phyloP scores from a whole-genome alignment of 1,284 basidiomycete genomes.

The Irpex sp. region DNA sequence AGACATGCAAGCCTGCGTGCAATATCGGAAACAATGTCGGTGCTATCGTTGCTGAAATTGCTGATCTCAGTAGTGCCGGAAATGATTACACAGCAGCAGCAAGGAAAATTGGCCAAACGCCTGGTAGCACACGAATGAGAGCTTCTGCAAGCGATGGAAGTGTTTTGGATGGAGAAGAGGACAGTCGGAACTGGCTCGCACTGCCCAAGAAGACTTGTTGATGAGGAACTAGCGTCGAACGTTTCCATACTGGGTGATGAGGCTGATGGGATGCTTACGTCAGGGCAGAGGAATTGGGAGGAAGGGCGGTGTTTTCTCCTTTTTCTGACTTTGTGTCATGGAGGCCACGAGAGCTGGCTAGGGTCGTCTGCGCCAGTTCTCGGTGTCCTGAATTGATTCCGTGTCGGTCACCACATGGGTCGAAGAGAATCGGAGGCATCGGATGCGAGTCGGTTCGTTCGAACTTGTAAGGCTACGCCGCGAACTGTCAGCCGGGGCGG shows the following conservation, averaged over 20 bases:
- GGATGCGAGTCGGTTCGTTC: not conserved
- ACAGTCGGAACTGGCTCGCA: not conserved
- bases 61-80: not conserved
- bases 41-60: not conserved
- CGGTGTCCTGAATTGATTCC: not conserved
- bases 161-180: not conserved
- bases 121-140: not conserved
- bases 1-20: not conserved
- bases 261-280: not conserved
- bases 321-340: not conserved
- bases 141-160: not conserved
- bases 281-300: not conserved
- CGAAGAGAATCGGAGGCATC: not conserved
- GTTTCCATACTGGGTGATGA: not conserved
- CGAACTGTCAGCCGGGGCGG: not conserved
- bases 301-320: not conserved
- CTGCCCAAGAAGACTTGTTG: not conserved
- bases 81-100: not conserved
- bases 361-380: conserved; percentile 1
- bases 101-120: not conserved
- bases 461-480: not conserved
- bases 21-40: not conserved
- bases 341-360: not conserved
- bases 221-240: not conserved
- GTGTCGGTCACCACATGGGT: not conserved